phyloP scores from a whole-genome alignment of 768 basidiomycete species.

The Cyclocybe cylindracea region DNA sequence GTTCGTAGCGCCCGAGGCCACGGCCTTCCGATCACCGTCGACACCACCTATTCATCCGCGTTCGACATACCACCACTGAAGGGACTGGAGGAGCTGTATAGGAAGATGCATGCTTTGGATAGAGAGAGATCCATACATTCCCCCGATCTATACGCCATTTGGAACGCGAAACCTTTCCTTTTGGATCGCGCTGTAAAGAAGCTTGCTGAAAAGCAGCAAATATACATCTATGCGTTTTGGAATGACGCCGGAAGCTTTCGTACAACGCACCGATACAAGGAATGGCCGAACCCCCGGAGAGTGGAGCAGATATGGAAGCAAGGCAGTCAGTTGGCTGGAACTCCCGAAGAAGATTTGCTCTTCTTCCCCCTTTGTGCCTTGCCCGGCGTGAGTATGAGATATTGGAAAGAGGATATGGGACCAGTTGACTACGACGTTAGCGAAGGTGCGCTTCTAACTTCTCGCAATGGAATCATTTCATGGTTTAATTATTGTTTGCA shows the following conservation, averaged over 20 bases:
- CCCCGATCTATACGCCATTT: slow-evolving; percentile 53
- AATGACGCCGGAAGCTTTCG: slow-evolving; percentile 57
- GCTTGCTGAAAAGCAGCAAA: slow-evolving; percentile 19
- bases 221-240: slow-evolving; percentile 60
- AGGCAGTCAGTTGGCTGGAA: slow-evolving; percentile 29
- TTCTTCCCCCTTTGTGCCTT: slow-evolving; percentile 46
- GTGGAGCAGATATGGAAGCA: slow-evolving; percentile 41
- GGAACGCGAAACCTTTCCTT: slow-evolving; percentile 57
- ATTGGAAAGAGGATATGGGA: slow-evolving; percentile 47
- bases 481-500: neutral
- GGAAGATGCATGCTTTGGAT: slow-evolving; percentile 44
- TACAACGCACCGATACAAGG: slow-evolving; percentile 37
- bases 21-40: slow-evolving; percentile 37
- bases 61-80: slow-evolving; percentile 49
- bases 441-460: slow-evolving; percentile 39
- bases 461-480: neutral
- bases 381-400: slow-evolving; percentile 29
- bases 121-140: slow-evolving; percentile 43
- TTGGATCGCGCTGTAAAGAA: slow-evolving; percentile 41
- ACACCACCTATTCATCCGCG: slow-evolving; percentile 45
- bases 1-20: slow-evolving; percentile 31
- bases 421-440: slow-evolving; percentile 53
- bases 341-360: slow-evolving; percentile 40
- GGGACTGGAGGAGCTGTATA: slow-evolving; percentile 33
- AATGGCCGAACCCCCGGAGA: slow-evolving; percentile 49